Evolutionary conservation across 768 basidiomycete genomes (phyloP).

Genomic region (Leccinum longicurvipes): DNA sequence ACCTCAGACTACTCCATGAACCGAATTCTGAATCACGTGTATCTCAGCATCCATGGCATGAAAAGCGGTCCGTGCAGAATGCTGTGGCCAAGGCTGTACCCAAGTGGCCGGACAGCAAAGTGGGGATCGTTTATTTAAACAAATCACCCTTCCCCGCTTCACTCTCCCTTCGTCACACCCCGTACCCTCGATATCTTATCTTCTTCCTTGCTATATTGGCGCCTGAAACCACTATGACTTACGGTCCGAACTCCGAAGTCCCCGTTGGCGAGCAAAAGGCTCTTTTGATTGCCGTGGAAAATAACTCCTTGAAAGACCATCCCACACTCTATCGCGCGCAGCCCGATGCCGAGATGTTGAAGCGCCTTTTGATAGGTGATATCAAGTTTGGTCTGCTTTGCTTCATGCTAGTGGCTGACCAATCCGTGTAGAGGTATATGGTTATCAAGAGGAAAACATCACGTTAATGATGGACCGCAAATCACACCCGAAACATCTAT

Average conservation of each 20-base stretch:
- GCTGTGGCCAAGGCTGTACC: constrained; percentile 16
- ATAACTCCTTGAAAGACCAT: not conserved
- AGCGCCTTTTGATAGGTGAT: constrained; percentile 23
- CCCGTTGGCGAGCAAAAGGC: constrained; percentile 14
- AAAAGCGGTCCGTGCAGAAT: not conserved
- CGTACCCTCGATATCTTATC: constrained; percentile 13
- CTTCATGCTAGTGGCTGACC: not conserved
- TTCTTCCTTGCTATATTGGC: not conserved
- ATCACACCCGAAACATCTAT: constrained; percentile 21
- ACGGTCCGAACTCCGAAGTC: not conserved
- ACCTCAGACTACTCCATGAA: not conserved
- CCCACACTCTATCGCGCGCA: constrained; percentile 11
- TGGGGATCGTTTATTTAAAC: constrained; percentile 7
- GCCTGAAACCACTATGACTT: constrained; percentile 7
- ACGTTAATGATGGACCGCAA: constrained; percentile 41
- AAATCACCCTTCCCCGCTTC: not conserved
- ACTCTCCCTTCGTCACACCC: not conserved
- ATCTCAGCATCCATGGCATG: not conserved
- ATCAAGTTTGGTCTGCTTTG: not conserved
- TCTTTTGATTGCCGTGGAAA: constrained; percentile 23
- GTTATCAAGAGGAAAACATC: constrained; percentile 39
- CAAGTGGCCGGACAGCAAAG: not conserved
- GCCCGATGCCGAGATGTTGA: constrained; percentile 13
- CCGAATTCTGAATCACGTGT: not conserved
- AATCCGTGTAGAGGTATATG: constrained; percentile 31